Conservation (phyloP, 192 early-diverging fungal genomes). For the Backusella tarrabulga region DNA sequence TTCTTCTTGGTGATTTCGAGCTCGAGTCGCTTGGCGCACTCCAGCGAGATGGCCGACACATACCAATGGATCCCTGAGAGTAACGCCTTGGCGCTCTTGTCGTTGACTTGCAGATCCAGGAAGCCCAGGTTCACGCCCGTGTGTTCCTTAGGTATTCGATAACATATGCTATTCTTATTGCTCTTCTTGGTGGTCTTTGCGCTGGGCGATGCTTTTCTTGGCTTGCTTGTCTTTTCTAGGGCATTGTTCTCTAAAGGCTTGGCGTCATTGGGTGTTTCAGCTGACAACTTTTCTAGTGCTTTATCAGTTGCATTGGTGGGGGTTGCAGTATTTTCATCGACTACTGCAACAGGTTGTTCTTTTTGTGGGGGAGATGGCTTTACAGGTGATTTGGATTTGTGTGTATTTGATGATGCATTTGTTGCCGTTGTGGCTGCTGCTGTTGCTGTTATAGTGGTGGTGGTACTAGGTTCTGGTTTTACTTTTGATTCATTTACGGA, state of each 20-base stretch:
- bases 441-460: not conserved
- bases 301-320: not conserved
- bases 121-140: constrained; percentile 8
- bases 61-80: constrained; percentile 13
- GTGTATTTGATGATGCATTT: not conserved
- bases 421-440: not conserved
- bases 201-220: not conserved
- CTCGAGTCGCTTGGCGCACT: not conserved
- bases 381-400: not conserved
- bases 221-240: not conserved
- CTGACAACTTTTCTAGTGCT: not conserved
- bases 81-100: not conserved
- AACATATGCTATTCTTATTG: not conserved
- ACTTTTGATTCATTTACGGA: not conserved
- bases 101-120: constrained; percentile 2
- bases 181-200: not conserved
- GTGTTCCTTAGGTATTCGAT: constrained; percentile 8
- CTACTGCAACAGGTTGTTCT: not conserved
- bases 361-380: not conserved
- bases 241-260: not conserved
- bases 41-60: constrained; percentile 6
- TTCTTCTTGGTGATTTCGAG: not conserved
- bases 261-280: not conserved
- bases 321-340: not conserved
- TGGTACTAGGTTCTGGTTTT: not conserved